These are phyloP conservation scores for Coniochaeta sp. DNA, from an alignment of 2,329 filamentous ascomycete species.

Conservation along the genomic window DNA sequence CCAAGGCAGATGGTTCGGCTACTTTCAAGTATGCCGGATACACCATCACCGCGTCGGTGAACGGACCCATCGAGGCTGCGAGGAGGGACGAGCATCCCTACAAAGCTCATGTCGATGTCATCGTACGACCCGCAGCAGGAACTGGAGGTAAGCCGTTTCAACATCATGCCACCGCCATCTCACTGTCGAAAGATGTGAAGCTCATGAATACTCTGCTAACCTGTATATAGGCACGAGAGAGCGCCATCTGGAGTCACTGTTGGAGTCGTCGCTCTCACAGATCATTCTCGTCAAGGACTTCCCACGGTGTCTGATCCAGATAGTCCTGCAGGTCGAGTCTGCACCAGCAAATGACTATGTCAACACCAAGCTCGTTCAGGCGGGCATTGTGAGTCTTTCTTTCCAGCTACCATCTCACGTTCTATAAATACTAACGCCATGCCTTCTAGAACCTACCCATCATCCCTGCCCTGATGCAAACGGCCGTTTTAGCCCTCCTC, in stretches of 20 bases:
- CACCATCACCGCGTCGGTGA: conserved; percentile 77
- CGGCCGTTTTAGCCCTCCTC: conserved; percentile 69
- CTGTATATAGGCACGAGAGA: conserved; percentile 56
- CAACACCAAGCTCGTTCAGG: conserved; percentile 52
- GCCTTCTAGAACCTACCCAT: conserved; percentile 63
- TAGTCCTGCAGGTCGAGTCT: conserved; percentile 70
- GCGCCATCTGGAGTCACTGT: conserved; percentile 71
- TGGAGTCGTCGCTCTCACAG: conserved; percentile 66
- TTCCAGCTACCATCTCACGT: conserved; percentile 11
- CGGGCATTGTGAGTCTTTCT: conserved; percentile 46
- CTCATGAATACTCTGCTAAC: conserved; percentile 15
- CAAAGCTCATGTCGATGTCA: conserved; percentile 84
- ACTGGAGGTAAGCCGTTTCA: conserved; percentile 58
- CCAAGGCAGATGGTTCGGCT: conserved; percentile 72
- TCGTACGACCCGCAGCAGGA: conserved; percentile 78
- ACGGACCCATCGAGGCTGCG: conserved; percentile 85
- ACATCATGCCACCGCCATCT: conserved; percentile 2
- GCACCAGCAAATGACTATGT: conserved; percentile 61
- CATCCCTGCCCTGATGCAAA: conserved; percentile 76
- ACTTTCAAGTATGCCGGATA: conserved; percentile 71
- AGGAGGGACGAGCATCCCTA: conserved; percentile 87
- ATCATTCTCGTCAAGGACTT: conserved; percentile 70
- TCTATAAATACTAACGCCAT: neutral
- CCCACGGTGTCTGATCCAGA: conserved; percentile 70
- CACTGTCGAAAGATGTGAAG: neutral